These are phyloP conservation scores for Amauroascus niger DNA, from an alignment of 2,329 filamentous ascomycete species.

Conservation along the genomic window DNA sequence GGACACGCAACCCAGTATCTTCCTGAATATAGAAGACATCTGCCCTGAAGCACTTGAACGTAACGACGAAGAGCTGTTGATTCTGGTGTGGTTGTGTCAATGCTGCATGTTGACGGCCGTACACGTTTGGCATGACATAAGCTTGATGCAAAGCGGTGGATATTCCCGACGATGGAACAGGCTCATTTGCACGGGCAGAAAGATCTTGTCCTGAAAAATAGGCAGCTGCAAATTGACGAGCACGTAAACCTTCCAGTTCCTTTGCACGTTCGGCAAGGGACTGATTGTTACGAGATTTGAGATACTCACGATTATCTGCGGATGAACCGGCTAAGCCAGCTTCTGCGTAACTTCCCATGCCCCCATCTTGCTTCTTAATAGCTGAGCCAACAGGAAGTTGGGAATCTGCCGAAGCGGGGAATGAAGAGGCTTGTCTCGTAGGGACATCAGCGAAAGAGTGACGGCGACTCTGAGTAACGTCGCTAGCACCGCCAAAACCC, in stretches of 20 bases:
- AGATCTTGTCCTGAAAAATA: conserved; percentile 37
- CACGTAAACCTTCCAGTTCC: conserved; percentile 33
- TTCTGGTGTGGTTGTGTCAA: conserved; percentile 33
- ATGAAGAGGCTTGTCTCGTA: conserved; percentile 36
- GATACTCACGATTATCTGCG: conserved; percentile 37
- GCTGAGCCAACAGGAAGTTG: conserved; percentile 21
- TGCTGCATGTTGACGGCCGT: conserved; percentile 31
- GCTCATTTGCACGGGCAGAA: conserved; percentile 28
- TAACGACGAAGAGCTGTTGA: conserved; percentile 65
- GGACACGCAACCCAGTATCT: conserved; percentile 82
- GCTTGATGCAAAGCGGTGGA: conserved; percentile 32
- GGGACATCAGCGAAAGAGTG: conserved; percentile 45
- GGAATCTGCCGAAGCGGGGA: conserved; percentile 32
- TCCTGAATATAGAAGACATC: conserved; percentile 97
- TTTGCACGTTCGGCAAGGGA: conserved; percentile 25
- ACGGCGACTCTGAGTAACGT: conserved; percentile 42
- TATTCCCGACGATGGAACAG: conserved; percentile 24
- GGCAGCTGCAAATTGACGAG: conserved; percentile 34
- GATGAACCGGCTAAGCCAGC: conserved; percentile 29
- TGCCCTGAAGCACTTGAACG: conserved; percentile 91
- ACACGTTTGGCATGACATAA: conserved; percentile 32
- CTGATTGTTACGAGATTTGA: conserved; percentile 28
- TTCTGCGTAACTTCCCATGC: conserved; percentile 30
- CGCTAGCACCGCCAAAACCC: conserved; percentile 39
- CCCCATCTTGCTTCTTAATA: conserved; percentile 31